Conservation (phyloP, 1,139 yeast species). For the Spathaspora sp. region DNA sequence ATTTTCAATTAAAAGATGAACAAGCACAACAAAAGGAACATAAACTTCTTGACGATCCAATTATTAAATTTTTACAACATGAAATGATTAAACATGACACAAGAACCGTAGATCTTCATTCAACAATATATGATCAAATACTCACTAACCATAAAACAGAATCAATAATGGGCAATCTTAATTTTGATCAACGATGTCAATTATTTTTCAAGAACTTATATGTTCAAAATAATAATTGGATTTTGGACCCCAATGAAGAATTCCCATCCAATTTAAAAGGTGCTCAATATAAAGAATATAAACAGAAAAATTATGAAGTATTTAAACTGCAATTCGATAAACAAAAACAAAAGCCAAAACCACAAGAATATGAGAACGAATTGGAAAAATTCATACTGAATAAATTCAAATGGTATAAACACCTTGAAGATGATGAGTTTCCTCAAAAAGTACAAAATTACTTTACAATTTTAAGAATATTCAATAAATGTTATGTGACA, state of each 20-base stretch:
- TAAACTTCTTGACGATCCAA: no score
- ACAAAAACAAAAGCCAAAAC: constrained; percentile 11
- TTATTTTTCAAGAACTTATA: constrained; percentile 31
- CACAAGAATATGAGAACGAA: constrained; percentile 13
- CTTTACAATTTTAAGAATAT: constrained; percentile 42
- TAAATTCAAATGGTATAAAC: constrained; percentile 12
- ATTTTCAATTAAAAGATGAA: constrained; percentile 10
- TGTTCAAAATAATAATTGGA: constrained; percentile 28
- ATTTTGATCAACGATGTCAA: constrained; percentile 28
- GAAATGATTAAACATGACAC: not conserved
- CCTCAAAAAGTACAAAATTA: constrained; percentile 28
- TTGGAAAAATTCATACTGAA: constrained; percentile 19
- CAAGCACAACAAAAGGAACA: no score
- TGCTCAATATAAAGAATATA: constrained; percentile 17
- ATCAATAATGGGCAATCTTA: constrained; percentile 15
- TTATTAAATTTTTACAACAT: not conserved
- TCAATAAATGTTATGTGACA: constrained; percentile 42
- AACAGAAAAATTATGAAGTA: constrained; percentile 15
- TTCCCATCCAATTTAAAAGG: constrained; percentile 15
- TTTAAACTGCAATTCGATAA: constrained; percentile 20
- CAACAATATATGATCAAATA: constrained; percentile 15
- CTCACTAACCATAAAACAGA: constrained; percentile 12
- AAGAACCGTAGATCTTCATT: constrained; percentile 10
- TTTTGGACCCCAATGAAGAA: constrained; percentile 23
- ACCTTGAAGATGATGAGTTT: constrained; percentile 16